phyloP scores from a whole-genome alignment of 805 yeast species.

The Torulaspora maleeae region DNA sequence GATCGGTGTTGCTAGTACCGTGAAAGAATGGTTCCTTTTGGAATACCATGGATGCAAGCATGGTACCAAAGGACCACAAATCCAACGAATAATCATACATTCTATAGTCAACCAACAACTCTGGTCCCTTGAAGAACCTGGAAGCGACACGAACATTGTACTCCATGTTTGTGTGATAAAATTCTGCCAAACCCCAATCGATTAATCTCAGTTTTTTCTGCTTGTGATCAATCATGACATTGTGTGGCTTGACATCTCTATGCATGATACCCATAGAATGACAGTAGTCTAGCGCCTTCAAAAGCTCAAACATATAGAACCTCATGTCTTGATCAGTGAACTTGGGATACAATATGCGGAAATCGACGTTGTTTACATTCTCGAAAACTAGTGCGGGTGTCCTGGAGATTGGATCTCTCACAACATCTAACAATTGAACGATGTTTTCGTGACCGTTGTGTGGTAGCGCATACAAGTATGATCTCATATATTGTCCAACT shows the following conservation, averaged over 20 bases:
- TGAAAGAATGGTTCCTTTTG: constrained; percentile 89
- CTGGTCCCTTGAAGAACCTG: constrained; percentile 91
- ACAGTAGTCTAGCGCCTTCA: constrained; percentile 80
- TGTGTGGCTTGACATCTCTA: constrained; percentile 93
- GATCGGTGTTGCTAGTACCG: constrained; percentile 88
- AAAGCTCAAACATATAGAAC: constrained; percentile 73
- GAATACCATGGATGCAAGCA: constrained; percentile 85
- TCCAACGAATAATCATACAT: constrained; percentile 90
- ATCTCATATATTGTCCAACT: constrained; percentile 25
- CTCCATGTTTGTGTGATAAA: constrained; percentile 83
- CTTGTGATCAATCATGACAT: constrained; percentile 88
- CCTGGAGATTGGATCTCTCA: constrained; percentile 70
- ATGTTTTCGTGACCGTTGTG: constrained; percentile 56
- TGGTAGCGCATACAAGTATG: constrained; percentile 29
- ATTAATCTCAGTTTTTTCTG: constrained; percentile 68
- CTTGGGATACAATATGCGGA: constrained; percentile 73
- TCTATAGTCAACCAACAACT: constrained; percentile 75
- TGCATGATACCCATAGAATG: constrained; percentile 97
- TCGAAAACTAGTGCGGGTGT: constrained; percentile 88
- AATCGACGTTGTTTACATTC: constrained; percentile 76
- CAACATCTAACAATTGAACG: constrained; percentile 71
- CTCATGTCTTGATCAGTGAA: constrained; percentile 72
- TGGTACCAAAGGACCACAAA: constrained; percentile 92
- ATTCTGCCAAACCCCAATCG: constrained; percentile 96
- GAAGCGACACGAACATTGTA: constrained; percentile 93